Evolutionary conservation across 768 basidiomycete species (phyloP), one percentile per base, ranked within the genome.

Genomic region (Boletus insuetus): DNA sequence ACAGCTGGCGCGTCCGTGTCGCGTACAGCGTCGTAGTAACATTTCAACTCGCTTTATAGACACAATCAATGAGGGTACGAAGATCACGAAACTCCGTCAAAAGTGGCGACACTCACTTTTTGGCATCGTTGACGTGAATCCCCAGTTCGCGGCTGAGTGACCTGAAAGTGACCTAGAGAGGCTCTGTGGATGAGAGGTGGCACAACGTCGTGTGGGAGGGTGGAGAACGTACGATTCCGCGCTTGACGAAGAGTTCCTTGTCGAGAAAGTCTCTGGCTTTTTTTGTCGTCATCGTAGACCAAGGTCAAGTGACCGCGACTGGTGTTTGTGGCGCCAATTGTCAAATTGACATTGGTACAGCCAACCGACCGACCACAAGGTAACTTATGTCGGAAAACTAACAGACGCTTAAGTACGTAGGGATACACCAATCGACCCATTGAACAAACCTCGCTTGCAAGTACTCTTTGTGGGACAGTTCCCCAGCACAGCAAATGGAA

Each of bases 51-150:
- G 62, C 91, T 92, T 47, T 49, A 24, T 39, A 47, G 24, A 35
- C 31, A 12, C 11, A 35, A 17, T 49, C 37, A 47, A 49, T 39
- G 14, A 32, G 1, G 1, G 19, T 13, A 39, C 20, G 29, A 22
- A 16, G 34, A 29, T 29, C 11, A 24, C 12, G 7, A 20, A 22
- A 31, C 12, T 37, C 19, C 6, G 17, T 31, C 20, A 0, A 3
- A 45, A n/a, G n/a, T 17, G 16, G n/a, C 14, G 10, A 39, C 9
- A 9, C 65, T 53, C 48, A 91, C 91, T 84, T 87, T 67, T 91
- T 93, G 19, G 91, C 90, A 37, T 73, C 72, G 68, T 91, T 89
- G 63, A 91, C 89, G 62, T 91, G 86, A 50, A 92, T 77, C 0
- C 77, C 76, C 42, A 89, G 77, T 39, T 81, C 82, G 58, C 88